Evolutionary conservation across 441 rosid species (phyloP), one percentile per base, ranked within the genome.

Genomic region (Jatropha multifida): DNA sequence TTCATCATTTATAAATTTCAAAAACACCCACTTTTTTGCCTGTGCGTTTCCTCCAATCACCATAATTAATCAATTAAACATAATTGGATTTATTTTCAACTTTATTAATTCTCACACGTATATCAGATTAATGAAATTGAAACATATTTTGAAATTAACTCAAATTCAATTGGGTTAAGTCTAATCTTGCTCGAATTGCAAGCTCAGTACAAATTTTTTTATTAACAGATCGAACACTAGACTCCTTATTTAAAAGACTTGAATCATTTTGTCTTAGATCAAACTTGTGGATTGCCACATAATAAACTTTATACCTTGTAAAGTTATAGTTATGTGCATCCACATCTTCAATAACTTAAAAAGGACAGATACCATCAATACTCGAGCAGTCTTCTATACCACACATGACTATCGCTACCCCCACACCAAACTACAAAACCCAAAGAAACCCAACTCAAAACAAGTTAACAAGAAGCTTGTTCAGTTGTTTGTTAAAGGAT

Each of bases 1-100:
- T 32, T 70, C 73, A 78, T 74, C 76, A 77, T 75, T 69, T 32
- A 56, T 60, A 48, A 54, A 5, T 13, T 20, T 65, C 38, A 69
- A 66, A 54, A 56, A 5, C 9, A 4, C 26, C 23, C n/a, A 59
- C 61, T 69, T 70, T 41, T 51, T 32, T 32, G 46, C 40, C 3
- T 26, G 2, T 26, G 13, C 18, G 17, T 38, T 51, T 10, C 1
- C 44, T 10, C 60, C 14, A 4, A 12, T 60, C 23, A 12, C 1
- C 12, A 1, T n/a, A 10, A 26, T 27, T 12, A 55, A 55, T n/a
- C 1, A 18, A 5, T 52, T 14, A 54, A 17, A 4, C 3, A 42
- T 8, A 42, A 42, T 23, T 23, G 0, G 23, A 23, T 23, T 23
- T 23, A 23, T 23, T 23, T 23, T 23, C 23, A 23, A 23, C 23